These are phyloP conservation scores for Neonectria ditissima DNA, from an alignment of 2,329 filamentous ascomycete species.

Conservation along the genomic window DNA sequence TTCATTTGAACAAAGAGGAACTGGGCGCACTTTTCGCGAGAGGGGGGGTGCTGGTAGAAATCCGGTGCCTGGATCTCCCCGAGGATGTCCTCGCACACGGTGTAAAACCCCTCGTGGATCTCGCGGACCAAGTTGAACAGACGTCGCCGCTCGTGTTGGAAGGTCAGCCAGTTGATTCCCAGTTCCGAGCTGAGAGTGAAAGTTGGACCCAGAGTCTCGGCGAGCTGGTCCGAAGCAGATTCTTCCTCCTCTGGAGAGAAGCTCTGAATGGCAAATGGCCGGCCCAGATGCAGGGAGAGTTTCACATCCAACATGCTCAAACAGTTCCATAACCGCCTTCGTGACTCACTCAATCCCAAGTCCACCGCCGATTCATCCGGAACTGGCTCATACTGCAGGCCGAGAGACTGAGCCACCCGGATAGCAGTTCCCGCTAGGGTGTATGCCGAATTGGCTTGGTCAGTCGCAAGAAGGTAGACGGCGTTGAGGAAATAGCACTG, in stretches of 20 bases:
- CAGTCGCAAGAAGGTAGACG: conserved; percentile 53
- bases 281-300: conserved; percentile 35
- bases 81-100: conserved; percentile 31
- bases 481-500: conserved; percentile 60
- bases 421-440: conserved; percentile 33
- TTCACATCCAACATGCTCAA: conserved; percentile 34
- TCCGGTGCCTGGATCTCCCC: conserved; percentile 28
- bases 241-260: background rate
- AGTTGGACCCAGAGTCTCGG: conserved; percentile 33
- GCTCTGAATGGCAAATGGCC: conserved; percentile 30
- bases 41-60: conserved; percentile 41
- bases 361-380: background rate
- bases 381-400: conserved; percentile 25
- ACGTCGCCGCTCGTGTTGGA: conserved; percentile 33
- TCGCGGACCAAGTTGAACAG: conserved; percentile 34
- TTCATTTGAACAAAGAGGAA: conserved; percentile 43
- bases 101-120: conserved; percentile 33
- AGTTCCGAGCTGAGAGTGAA: conserved; percentile 22
- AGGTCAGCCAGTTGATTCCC: conserved; percentile 39
- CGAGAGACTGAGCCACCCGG: conserved; percentile 34
- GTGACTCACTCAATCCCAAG: background rate
- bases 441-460: conserved; percentile 36
- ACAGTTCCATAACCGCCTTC: conserved; percentile 36
- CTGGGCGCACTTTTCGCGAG: conserved; percentile 45
- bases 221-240: conserved; percentile 27